Conservation (phyloP, 345 rosid genomes). For the Litchi chinensis region DNA sequence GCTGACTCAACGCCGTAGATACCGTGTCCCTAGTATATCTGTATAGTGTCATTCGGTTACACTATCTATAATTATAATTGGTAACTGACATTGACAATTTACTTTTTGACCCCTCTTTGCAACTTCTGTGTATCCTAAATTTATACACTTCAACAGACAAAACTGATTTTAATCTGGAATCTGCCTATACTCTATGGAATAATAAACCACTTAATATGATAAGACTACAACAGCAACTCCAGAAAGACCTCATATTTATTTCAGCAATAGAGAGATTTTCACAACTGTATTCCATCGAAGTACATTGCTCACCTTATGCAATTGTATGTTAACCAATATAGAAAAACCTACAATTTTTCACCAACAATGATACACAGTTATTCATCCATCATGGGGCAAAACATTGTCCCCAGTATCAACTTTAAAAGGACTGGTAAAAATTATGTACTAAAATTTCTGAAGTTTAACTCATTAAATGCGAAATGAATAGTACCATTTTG, state of each 20-base stretch:
- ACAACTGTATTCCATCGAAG: neutral
- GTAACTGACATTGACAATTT: neutral
- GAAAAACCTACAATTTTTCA: neutral
- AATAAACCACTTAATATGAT: neutral
- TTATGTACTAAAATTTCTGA: no score
- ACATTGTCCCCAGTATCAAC: neutral
- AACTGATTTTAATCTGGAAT: neutral
- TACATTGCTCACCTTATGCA: neutral
- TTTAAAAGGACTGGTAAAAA: neutral
- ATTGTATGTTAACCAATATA: neutral
- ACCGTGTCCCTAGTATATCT: slow-evolving; percentile 40
- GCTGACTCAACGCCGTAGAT: slow-evolving; percentile 40
- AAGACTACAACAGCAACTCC: neutral
- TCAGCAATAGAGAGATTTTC: neutral
- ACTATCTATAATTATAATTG: neutral
- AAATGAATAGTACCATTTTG: neutral
- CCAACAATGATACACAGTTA: neutral
- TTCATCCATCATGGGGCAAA: neutral
- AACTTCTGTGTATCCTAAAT: neutral
- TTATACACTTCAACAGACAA: neutral
- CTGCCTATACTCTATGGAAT: neutral
- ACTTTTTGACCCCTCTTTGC: neutral
- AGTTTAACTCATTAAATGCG: no score
- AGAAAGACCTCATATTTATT: neutral
- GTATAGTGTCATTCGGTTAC: neutral